A percentile compares a stretch with the other conserved stretches of the same genome.
Evolutionary conservation across 257 asterid species (phyloP).

Genomic region (Knoxia roxburghii): DNA sequence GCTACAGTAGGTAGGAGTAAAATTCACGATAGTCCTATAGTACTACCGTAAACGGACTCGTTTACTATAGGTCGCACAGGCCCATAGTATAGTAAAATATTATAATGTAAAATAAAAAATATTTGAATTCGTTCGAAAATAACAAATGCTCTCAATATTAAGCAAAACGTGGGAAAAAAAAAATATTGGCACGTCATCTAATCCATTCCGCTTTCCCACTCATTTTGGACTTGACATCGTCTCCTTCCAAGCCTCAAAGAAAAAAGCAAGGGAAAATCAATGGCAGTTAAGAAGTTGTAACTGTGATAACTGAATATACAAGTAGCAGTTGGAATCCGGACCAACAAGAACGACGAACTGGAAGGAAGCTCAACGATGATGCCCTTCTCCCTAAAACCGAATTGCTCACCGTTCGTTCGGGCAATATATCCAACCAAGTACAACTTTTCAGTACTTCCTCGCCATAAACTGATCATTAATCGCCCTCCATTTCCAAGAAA

Average conservation of each 20-base stretch:
- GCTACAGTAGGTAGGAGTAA: too few species aligned
- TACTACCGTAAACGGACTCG: too few species aligned
- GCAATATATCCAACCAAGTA: slow-evolving; percentile 20
- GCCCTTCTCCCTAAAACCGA: slow-evolving; percentile 30
- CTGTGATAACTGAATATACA: slow-evolving; percentile 4
- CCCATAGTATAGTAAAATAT: too few species aligned
- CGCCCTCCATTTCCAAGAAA: slow-evolving; percentile 14
- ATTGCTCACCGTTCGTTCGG: slow-evolving; percentile 24
- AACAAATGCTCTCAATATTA: too few species aligned
- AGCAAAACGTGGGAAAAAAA: background rate
- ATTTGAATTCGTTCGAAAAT: too few species aligned
- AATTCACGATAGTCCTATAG: too few species aligned
- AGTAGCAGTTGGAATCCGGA: background rate
- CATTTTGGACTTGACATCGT: background rate
- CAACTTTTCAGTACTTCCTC: background rate
- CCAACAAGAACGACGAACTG: background rate
- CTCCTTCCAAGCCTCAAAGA: background rate
- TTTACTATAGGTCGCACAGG: too few species aligned
- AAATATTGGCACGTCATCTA: background rate
- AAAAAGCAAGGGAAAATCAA: background rate
- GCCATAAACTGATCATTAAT: background rate
- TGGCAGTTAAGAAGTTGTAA: background rate
- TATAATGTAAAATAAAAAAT: too few species aligned
- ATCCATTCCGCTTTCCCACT: too few species aligned
- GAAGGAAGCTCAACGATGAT: slow-evolving; percentile 19